phyloP scores from a whole-genome alignment of 495 filamentous ascomycete genomes.

The Pseudoneurospora amorphoporcata region DNA sequence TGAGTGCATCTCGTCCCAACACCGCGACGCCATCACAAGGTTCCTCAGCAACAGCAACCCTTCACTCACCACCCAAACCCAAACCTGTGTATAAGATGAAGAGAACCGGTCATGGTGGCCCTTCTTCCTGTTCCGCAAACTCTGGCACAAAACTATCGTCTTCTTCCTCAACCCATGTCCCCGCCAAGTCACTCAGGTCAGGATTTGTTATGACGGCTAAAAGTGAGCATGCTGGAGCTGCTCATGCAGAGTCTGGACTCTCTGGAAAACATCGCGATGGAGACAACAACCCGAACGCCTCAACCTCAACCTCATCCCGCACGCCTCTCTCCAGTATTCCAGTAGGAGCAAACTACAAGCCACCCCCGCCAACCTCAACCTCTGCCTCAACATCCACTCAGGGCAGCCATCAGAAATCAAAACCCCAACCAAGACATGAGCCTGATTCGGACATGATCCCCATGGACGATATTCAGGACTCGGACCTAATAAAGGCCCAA shows the following conservation, averaged over 20 bases:
- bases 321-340: neutral
- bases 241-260: neutral
- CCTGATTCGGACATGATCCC: neutral
- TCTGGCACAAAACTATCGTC: neutral
- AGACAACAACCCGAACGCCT: neutral
- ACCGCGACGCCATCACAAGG: neutral
- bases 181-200: conserved; percentile 8
- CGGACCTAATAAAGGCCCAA: neutral
- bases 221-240: neutral
- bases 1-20: neutral
- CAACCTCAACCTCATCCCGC: neutral
- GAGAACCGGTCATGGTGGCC: conserved; percentile 7
- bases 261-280: conserved; percentile 1
- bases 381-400: neutral
- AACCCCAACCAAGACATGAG: neutral
- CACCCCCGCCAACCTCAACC: neutral
- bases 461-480: neutral
- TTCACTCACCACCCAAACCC: neutral
- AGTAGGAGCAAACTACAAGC: neutral
- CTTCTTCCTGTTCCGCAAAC: conserved; percentile 1
- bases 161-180: neutral
- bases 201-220: neutral
- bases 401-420: neutral
- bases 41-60: neutral
- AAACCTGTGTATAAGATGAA: conserved; percentile 12